Evolutionary conservation across 2,329 filamentous ascomycete species (phyloP), one percentile per base, ranked within the genome.

Genomic region (Balansia obtecta): DNA sequence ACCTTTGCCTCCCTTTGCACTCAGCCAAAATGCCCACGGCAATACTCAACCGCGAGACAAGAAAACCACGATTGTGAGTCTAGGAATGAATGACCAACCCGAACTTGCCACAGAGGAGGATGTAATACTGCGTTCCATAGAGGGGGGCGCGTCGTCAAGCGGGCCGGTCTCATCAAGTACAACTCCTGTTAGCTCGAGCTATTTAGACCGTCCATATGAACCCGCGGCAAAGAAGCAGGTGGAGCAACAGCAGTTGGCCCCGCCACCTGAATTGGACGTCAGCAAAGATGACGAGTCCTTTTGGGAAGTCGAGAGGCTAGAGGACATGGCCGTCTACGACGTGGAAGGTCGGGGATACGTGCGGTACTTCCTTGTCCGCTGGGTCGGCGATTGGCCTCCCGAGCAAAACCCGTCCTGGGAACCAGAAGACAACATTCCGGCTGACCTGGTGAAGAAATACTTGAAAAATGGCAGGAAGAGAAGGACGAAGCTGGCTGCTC

Each of bases 341-440:
- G 63, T 68, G 1, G 62, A 67, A 12, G 67, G 67, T 4, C 58
- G 56, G 2, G 62, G 62, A 9, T 45, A 57, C 0, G 63, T 71
- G 1, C 71, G 71, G 3, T 70, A 68, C 51, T 81, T 76, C 59
- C 65, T 71, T 32, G 75, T 81, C 1, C 70, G 72, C 7, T 81
- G 77, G 77, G 71, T 70, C 43, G 77, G 77, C 8, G 62, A 77
- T 52, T 81, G 77, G 77, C 75, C 77, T 0, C 62, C 68, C 0
- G 72, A 71, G 9, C 69, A 79, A 57, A 79, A 81, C 50, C 74
- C 75, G 0, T 75, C 76, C 0, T 81, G 77, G 77, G 77, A 81
- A 56, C 77, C 76, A 0, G 70, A 73, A 54, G 68, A 68, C 3
- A 77, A 79, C 48, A 69, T 81, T 2, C 61, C 72, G 0, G 50